Evolutionary conservation across 495 filamentous ascomycete species (phyloP).

Genomic region (Aspergillus homomorphus): DNA sequence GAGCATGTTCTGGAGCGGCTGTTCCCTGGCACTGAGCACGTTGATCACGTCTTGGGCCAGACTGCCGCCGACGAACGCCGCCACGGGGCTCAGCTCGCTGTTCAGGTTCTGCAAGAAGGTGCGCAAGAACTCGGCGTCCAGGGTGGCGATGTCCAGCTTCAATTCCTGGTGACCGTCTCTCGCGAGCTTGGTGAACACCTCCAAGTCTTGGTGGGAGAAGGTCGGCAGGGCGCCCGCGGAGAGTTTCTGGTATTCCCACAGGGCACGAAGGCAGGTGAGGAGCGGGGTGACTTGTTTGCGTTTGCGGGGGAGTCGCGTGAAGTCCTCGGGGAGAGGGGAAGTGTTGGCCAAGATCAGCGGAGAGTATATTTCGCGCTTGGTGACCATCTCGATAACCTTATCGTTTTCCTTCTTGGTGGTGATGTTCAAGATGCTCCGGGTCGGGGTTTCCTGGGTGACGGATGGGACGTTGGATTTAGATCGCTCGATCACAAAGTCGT

Average conservation of each 20-base stretch:
- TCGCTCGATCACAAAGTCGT: slow-evolving; percentile 84
- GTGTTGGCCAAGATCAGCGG: slow-evolving; percentile 76
- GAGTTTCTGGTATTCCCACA: slow-evolving; percentile 71
- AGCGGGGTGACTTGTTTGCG: slow-evolving; percentile 74
- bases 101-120: slow-evolving; percentile 78
- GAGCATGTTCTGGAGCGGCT: slow-evolving; percentile 92
- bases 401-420: slow-evolving; percentile 68
- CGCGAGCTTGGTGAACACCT: slow-evolving; percentile 71
- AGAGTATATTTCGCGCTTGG: slow-evolving; percentile 84
- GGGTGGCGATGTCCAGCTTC: slow-evolving; percentile 69
- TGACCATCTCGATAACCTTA: slow-evolving; percentile 83
- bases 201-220: slow-evolving; percentile 56
- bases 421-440: slow-evolving; percentile 69
- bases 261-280: slow-evolving; percentile 73
- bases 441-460: slow-evolving; percentile 65
- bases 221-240: slow-evolving; percentile 54
- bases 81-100: slow-evolving; percentile 79
- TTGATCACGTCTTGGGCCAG: slow-evolving; percentile 97
- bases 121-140: slow-evolving; percentile 75
- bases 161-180: slow-evolving; percentile 71
- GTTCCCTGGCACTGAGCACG: slow-evolving; percentile 81
- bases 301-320: slow-evolving; percentile 60
- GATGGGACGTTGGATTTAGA: slow-evolving; percentile 74
- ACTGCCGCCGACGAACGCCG: slow-evolving; percentile 84
- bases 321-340: slow-evolving; percentile 68